These are phyloP conservation scores for Botrytis hyacinthi DNA, from an alignment of 2,329 filamentous ascomycete genomes.

Conservation along the genomic window DNA sequence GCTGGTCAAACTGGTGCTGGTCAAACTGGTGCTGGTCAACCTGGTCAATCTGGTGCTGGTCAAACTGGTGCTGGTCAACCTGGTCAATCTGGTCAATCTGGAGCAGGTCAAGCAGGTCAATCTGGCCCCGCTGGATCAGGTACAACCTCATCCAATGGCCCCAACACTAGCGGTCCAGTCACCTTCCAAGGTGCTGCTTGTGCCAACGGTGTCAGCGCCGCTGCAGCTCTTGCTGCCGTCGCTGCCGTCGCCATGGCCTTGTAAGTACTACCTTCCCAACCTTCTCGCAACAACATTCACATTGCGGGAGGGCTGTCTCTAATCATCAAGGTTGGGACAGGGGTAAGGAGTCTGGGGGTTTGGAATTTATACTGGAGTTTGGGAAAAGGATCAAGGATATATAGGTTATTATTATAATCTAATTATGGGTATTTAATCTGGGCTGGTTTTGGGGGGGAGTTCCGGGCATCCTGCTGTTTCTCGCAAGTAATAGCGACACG, in stretches of 20 bases:
- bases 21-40: neutral
- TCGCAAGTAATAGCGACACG: neutral
- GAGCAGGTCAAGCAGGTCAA: neutral
- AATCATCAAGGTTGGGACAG: neutral
- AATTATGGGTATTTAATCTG: neutral
- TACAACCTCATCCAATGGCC: neutral
- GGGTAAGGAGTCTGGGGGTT: neutral
- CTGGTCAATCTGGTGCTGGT: neutral
- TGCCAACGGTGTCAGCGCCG: no score
- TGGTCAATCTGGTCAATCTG: no score
- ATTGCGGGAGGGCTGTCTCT: neutral
- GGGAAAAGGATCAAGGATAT: neutral
- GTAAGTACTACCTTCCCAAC: neutral
- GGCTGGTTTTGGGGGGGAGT: neutral
- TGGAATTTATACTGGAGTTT: neutral
- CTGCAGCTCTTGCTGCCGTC: constrained; percentile 5
- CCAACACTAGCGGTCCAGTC: neutral
- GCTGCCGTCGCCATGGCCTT: neutral
- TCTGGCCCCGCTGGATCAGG: neutral
- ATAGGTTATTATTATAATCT: neutral
- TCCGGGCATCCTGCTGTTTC: neutral
- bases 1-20: no score
- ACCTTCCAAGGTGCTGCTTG: neutral
- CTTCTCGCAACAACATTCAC: neutral
- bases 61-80: neutral